Base-by-base conservation (phyloP, 371 early-diverging fungal species). In the Mortierella sp. region DNA sequence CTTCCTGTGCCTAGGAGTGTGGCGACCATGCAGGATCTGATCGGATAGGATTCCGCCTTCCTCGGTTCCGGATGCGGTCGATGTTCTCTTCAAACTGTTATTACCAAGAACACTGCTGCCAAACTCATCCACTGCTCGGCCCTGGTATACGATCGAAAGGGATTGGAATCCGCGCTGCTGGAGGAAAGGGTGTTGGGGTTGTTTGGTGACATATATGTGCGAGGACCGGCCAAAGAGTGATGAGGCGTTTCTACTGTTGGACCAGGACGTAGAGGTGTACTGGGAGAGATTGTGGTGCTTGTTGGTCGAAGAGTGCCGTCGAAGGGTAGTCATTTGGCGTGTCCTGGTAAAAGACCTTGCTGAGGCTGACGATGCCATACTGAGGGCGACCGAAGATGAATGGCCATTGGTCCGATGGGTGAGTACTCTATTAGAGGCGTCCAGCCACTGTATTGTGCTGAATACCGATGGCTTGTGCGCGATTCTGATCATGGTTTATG, bases 41-140 rank as follows among this genome's bases (percentile, higher is more conserved):
- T 74, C 77, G 3, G 77, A 79, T 24, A 83, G 43, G 6, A 79
- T 48, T 13, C 71, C 64, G 5, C 75, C 64, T 50, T 79, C 79
- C n/a, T 78, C 81, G 10, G 64, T 31, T 13, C 43, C 54, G 53
- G 67, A 34, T 51, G 37, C n/a, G 4, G 72, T 28, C 5, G 74
- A 70, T 13, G 75, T 71, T 43, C 64, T 43, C n/a, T 70, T 70
- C 26, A 55, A 64, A 6, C 43, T 26, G 26, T 82, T 74, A 31
- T 79, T 79, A 0, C 69, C 43, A 44, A 78, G 40, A 28, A 69
- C 34, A 2, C 73, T 26, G 0, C 53, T 24, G 1, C 71, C 46
- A 69, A 79, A 74, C 19, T 64, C 83, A 59, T 83, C 80, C 37
- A 83, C 14, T 26, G 83, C 69, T 50, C 77, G 73, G 26, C 83